Evolutionary conservation across 208 protist species (phyloP).

Genomic region (Leishmania arabica): DNA sequence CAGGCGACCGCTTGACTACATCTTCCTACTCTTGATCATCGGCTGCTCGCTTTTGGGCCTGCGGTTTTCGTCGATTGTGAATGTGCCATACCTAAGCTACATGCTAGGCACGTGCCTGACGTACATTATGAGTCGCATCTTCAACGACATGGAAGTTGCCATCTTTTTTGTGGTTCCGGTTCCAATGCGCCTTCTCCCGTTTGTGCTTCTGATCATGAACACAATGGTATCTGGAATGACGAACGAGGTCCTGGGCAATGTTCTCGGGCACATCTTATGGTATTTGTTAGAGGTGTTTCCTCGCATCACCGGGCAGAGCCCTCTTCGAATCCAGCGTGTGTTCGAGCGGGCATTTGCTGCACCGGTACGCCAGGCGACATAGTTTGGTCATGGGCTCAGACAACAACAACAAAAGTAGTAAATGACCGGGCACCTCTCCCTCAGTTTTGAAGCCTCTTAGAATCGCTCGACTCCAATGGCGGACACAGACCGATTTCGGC

Average conservation of each 20-base stretch:
- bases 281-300: slow-evolving; percentile 88
- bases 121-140: slow-evolving; percentile 74
- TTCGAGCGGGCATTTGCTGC: slow-evolving; percentile 31
- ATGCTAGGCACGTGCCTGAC: slow-evolving; percentile 58
- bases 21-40: slow-evolving; percentile 57
- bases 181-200: slow-evolving; percentile 55
- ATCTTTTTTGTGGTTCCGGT: slow-evolving; percentile 61
- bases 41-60: slow-evolving; percentile 51
- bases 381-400: background rate
- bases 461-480: background rate
- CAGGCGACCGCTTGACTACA: slow-evolving; percentile 61
- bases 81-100: slow-evolving; percentile 58
- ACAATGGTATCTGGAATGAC: slow-evolving; percentile 30
- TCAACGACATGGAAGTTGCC: slow-evolving; percentile 55
- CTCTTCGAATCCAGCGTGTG: slow-evolving; percentile 51
- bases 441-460: background rate
- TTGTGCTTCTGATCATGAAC: slow-evolving; percentile 53
- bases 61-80: slow-evolving; percentile 43
- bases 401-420: background rate
- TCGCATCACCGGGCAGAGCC: slow-evolving; percentile 71
- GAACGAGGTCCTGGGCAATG: slow-evolving; percentile 45
- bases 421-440: background rate
- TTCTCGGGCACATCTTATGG: slow-evolving; percentile 80
- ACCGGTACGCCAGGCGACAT: slow-evolving; percentile 3
- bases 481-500: background rate